Evolutionary conservation across 768 basidiomycete species (phyloP), one percentile per base, ranked within the genome.

Genomic region (Russula sp.): DNA sequence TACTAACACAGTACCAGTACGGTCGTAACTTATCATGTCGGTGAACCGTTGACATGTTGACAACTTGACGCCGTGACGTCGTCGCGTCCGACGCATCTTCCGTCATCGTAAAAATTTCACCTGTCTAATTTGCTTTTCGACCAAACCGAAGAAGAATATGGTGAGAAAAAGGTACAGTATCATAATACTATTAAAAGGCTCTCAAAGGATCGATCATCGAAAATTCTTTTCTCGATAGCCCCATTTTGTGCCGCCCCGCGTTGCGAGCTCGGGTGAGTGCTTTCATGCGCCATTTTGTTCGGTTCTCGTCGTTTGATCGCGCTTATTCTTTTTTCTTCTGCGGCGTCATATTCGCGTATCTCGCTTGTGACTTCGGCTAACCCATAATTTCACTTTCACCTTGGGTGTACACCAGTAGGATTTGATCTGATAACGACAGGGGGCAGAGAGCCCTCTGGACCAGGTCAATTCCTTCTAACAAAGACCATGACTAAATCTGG

Each of bases 1-100:
- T 30, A 30, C 30, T 30, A 30, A 30, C 30, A 6, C 30, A 30
- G 30, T 30, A 30, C 28, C 28, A 30, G n/a, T 30, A 63, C 58
- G 22, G 62, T 57, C 24, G 46, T 50, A n/a, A n/a, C n/a, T n/a
- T n/a, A 28, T 63, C 62, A 6, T 30, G 3, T 36, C 13, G 5
- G 13, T 36, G 36, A 13, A 36, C 36, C 36, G 30, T 36, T 36
- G 28, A 30, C 28, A n/a, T n/a, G n/a, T n/a, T 34, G 34, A 34
- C 34, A 34, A 9, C 32, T 11, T 34, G 34, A 44, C 42, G 7
- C n/a, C 20, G 16, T 18, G 38, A n/a, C n/a, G n/a, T n/a, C 38
- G 18, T 18, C 40, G 16, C 6, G 18, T n/a, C n/a, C 44, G 44
- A 46, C 44, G 7, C 40, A 9, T 30, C 7, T 4, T 30, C 34